These are phyloP conservation scores for Flaveria linearis DNA, from an alignment of 129 eudicot genomes.

Conservation along the genomic window DNA sequence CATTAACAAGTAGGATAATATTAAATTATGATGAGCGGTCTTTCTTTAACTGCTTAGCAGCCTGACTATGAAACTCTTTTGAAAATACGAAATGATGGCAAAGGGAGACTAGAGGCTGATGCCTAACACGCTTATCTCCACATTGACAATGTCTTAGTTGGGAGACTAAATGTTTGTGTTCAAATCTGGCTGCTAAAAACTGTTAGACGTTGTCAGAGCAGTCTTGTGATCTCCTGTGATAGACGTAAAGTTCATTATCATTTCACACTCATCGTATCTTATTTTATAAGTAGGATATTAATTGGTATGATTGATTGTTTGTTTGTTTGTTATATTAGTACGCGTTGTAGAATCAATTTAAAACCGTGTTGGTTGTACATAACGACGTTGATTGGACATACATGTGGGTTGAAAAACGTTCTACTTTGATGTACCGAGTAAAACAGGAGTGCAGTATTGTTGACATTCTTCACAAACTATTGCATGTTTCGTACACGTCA, in stretches of 20 bases:
- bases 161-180: neutral
- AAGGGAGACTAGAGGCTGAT: neutral
- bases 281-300: too few species aligned
- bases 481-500: slow-evolving; percentile 8
- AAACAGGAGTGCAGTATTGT: neutral
- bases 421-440: neutral
- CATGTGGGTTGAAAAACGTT: neutral
- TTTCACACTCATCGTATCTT: too few species aligned
- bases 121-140: too few species aligned
- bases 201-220: too few species aligned
- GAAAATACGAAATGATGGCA: neutral
- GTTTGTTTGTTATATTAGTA: too few species aligned
- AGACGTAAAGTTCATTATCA: too few species aligned
- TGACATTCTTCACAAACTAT: neutral
- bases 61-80: neutral
- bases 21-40: neutral
- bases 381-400: too few species aligned
- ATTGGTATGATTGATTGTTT: too few species aligned
- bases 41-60: neutral
- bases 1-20: neutral
- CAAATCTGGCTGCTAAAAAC: neutral
- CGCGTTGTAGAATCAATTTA: too few species aligned
- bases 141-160: too few species aligned
- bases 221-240: too few species aligned
- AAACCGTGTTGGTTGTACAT: too few species aligned